Base-by-base conservation (phyloP, 1,139 yeast genomes). In the Yamadazyma atmosphaerica region DNA sequence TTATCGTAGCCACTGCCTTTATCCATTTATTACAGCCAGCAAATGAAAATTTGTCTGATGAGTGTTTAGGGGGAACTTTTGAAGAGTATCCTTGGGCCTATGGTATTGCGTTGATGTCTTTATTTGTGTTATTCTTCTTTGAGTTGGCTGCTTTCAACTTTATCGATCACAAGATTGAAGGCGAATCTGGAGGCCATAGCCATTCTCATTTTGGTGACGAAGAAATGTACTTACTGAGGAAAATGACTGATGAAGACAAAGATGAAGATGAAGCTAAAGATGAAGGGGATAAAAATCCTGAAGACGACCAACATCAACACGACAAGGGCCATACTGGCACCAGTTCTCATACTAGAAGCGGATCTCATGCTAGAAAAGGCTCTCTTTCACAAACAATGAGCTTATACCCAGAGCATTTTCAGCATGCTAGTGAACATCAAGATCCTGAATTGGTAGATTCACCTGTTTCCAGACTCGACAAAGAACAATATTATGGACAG, bases 11-110 rank as follows among this genome's bases (percentile, higher is more conserved):
- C 1, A 89, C 96, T 1, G 89, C 95, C 0, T 84, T 87, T 52
- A 82, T 89, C 40, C 97, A 89, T 62, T 68, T 89, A 44, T 68
- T 89, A 50, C 81, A 83, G 50, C 96, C 96, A 0, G 95, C 95
- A 3, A 66, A 73, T 48, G 83, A 79, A 26, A 55, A 63, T 11
- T 60, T 69, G 18, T 39, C 53, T 8, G 49, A 61, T 27, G 63
- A 58, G 19, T 68, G 74, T 47, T 56, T 69, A 33, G 69, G 68
- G 7, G 70, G 66, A 1, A 51, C 55, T 1, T 61, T 60, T 40
- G 53, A 44, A 8, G 68, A 59, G 12, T 69, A 68, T 41, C 68
- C 74, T 8, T 68, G 72, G 71, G 63, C 74, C 1, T 65, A 58
- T 38, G 74, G 69, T 2, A 62, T 69, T 15, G 60, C 68, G 4